phyloP scores from a whole-genome alignment of 2,329 filamentous ascomycete genomes.

The Fusarium coffeatum region DNA sequence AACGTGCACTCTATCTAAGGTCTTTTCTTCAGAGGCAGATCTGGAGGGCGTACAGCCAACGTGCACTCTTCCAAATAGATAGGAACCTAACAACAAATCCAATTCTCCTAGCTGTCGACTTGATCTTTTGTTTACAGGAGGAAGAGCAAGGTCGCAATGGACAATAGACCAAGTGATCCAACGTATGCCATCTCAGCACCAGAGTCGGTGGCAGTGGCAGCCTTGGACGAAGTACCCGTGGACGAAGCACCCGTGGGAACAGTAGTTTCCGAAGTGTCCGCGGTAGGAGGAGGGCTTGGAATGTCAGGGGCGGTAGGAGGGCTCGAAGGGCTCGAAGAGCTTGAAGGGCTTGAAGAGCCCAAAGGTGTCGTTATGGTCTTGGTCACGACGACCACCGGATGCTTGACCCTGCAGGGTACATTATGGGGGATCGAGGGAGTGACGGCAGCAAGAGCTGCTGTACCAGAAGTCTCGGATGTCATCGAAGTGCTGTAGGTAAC shows the following conservation, averaged over 20 bases:
- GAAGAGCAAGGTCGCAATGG: background rate
- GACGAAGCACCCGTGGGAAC: background rate
- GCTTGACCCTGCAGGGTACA: background rate
- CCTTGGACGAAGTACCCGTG: background rate
- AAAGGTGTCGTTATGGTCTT: background rate
- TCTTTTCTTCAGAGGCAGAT: background rate
- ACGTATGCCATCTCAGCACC: background rate
- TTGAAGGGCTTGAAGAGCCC: background rate
- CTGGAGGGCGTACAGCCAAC: background rate
- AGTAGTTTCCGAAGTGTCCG: background rate
- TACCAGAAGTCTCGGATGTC: background rate
- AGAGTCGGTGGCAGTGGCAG: background rate
- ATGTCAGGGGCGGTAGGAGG: background rate
- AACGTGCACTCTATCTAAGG: background rate
- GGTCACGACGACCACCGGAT: background rate
- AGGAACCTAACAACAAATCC: background rate
- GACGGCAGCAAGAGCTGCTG: background rate
- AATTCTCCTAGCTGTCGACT: background rate
- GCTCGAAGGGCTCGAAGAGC: background rate
- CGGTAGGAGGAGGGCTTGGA: no score
- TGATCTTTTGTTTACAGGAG: background rate
- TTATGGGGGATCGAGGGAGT: background rate
- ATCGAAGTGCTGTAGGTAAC: background rate
- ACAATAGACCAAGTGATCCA: background rate
- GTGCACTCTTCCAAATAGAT: background rate